These are phyloP conservation scores for Saccharomyces pastorianus DNA, from an alignment of 1,139 yeast species.

Conservation along the genomic window DNA sequence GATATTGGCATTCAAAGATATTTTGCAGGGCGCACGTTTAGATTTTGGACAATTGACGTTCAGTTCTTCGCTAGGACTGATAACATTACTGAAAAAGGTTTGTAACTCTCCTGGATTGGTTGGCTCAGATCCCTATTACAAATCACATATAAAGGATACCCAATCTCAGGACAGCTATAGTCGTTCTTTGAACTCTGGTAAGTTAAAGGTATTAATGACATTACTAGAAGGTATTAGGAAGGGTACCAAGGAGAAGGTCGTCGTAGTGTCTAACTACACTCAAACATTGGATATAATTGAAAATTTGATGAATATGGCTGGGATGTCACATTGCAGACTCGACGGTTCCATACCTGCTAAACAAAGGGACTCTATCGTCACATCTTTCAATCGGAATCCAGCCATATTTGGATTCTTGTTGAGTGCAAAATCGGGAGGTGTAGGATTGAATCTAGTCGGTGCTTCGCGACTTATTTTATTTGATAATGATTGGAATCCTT, in stretches of 20 bases:
- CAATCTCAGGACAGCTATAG: conserved; percentile 15
- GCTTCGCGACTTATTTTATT: conserved; percentile 78
- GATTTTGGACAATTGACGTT: conserved; percentile 33
- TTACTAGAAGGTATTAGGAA: conserved; percentile 42
- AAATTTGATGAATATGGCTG: conserved; percentile 42
- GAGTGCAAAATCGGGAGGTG: conserved; percentile 91
- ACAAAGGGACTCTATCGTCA: conserved; percentile 57
- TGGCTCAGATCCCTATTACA: conserved; percentile 33
- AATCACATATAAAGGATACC: conserved; percentile 9
- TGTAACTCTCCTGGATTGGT: conserved; percentile 76
- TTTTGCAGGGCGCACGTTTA: conserved; percentile 37
- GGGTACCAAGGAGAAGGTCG: conserved; percentile 50
- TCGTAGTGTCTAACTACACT: conserved; percentile 82
- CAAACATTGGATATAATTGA: conserved; percentile 78
- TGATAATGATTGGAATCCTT: conserved; percentile 94
- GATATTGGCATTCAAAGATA: conserved; percentile 42
- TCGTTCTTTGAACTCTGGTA: conserved; percentile 40
- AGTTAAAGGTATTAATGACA: conserved; percentile 47
- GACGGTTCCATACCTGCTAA: conserved; percentile 80
- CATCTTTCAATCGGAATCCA: conserved; percentile 51
- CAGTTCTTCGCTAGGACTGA: conserved; percentile 53
- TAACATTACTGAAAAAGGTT: conserved; percentile 67
- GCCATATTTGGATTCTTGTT: conserved; percentile 59
- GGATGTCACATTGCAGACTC: conserved; percentile 50
- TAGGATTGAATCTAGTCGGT: conserved; percentile 83